Percentiles rank a stretch among this genome's conserved stretches.
These are phyloP conservation scores for Colletotrichum lindemuthianum DNA, from an alignment of 2,329 filamentous ascomycete species.

Conservation along the genomic window DNA sequence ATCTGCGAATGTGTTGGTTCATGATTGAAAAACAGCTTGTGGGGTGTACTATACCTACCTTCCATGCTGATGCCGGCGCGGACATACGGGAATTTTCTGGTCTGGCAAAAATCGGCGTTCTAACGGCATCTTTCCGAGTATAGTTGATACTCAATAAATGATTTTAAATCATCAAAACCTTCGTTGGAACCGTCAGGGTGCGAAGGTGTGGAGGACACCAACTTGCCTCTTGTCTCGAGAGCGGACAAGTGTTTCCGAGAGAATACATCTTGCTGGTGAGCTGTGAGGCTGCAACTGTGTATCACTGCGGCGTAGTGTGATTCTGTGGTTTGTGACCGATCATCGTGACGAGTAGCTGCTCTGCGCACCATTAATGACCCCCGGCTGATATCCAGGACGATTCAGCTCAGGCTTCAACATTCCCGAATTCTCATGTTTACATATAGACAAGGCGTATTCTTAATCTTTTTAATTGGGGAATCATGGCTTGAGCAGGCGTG, in stretches of 20 bases:
- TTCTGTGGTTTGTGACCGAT: neutral
- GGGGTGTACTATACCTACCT: slow-evolving; percentile 36
- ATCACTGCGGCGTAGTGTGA: too few relatives aligned
- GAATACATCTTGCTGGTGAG: neutral
- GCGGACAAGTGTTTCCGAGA: slow-evolving; percentile 10
- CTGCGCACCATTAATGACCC: too few relatives aligned
- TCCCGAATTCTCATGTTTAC: neutral
- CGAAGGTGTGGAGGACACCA: slow-evolving; percentile 34
- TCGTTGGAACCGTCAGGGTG: slow-evolving; percentile 35
- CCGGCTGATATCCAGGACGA: too few relatives aligned
- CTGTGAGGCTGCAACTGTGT: too few relatives aligned
- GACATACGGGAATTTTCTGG: slow-evolving; percentile 31
- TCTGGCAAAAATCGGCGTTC: slow-evolving; percentile 26
- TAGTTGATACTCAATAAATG: slow-evolving; percentile 26
- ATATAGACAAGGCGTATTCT: neutral
- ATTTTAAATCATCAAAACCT: slow-evolving; percentile 33
- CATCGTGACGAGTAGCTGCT: neutral
- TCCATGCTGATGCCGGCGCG: slow-evolving; percentile 27
- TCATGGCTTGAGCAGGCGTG: slow-evolving; percentile 18
- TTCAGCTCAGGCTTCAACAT: neutral
- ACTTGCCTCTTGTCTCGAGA: neutral
- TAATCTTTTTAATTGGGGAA: slow-evolving; percentile 12
- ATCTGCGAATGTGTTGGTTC: neutral
- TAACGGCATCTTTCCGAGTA: slow-evolving; percentile 16
- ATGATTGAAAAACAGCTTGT: slow-evolving; percentile 29